Conservation (phyloP, 2,329 filamentous ascomycete genomes). For the Torrubiella hemipterigena region DNA sequence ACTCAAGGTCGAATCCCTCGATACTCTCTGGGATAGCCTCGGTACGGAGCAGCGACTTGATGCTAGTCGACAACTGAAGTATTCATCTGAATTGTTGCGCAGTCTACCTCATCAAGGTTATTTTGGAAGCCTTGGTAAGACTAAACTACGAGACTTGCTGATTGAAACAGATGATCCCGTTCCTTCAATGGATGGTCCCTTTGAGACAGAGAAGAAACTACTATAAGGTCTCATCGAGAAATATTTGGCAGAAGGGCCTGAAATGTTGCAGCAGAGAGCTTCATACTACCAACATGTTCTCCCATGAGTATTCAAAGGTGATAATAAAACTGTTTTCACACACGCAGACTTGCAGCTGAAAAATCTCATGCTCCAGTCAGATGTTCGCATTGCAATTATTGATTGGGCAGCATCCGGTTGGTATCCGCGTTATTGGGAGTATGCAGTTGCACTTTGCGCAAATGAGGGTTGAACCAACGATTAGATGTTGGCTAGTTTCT, state of each 20-base stretch:
- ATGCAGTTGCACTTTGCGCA: constrained; percentile 2
- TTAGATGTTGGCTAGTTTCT: too few species aligned
- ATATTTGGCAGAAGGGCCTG: constrained; percentile 1
- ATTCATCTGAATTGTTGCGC: constrained; percentile 5
- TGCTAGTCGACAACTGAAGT: constrained; percentile 3
- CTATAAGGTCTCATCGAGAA: constrained; percentile 2
- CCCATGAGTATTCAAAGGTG: constrained; percentile 1
- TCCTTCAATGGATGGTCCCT: constrained; percentile 1
- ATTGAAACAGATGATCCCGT: constrained; percentile 5
- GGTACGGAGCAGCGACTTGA: not conserved
- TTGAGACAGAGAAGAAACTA: constrained; percentile 4
- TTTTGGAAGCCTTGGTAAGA: constrained; percentile 7
- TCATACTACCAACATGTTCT: constrained; percentile 4
- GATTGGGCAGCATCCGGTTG: constrained; percentile 4
- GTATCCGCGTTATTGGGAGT: constrained; percentile 4
- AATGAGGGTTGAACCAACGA: too few species aligned
- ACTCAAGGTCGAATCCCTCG: constrained; percentile 5
- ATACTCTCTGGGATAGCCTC: constrained; percentile 5
- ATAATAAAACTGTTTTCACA: constrained; percentile 1
- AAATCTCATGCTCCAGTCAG: too few species aligned
- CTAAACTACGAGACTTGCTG: constrained; percentile 6
- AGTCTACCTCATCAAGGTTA: constrained; percentile 3
- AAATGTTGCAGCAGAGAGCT: constrained; percentile 2
- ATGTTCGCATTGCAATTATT: constrained; percentile 2
- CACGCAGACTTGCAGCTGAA: constrained; percentile 4